Conservation (phyloP, 2,329 filamentous ascomycete genomes). For the Leptographium procerum region DNA sequence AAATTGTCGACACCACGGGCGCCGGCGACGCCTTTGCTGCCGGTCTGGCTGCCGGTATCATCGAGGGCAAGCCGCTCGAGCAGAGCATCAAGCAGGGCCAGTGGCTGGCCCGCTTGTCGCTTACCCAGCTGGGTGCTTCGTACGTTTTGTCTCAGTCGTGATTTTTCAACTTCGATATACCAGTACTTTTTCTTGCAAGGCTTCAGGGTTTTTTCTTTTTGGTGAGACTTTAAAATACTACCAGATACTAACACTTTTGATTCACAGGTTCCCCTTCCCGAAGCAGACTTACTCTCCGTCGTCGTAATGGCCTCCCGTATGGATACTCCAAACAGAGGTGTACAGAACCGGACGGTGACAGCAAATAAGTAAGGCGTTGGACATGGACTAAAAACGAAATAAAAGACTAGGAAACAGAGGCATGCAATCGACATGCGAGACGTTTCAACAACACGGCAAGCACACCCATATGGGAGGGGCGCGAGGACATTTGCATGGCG, state of each 20-base stretch:
- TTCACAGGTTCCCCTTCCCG: slow-evolving; percentile 62
- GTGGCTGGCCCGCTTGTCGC: slow-evolving; percentile 89
- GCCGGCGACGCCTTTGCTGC: slow-evolving; percentile 95
- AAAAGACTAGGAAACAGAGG: background rate
- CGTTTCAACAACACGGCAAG: slow-evolving; percentile 20
- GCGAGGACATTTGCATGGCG: slow-evolving; percentile 10
- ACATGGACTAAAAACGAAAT: background rate
- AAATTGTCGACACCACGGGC: slow-evolving; percentile 94
- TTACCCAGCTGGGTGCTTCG: slow-evolving; percentile 92
- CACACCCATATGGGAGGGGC: background rate
- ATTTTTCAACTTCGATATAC: too few relatives aligned
- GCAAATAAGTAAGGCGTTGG: too few relatives aligned
- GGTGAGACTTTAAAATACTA: background rate
- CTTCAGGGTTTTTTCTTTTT: too few relatives aligned
- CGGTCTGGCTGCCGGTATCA: slow-evolving; percentile 81
- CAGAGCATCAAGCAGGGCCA: slow-evolving; percentile 82
- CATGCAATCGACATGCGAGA: background rate
- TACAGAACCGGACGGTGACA: too few relatives aligned
- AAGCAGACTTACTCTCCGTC: slow-evolving; percentile 61
- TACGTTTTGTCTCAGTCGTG: slow-evolving; percentile 54
- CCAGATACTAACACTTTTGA: background rate
- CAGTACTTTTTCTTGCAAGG: too few relatives aligned
- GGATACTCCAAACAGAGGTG: background rate
- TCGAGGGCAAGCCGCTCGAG: slow-evolving; percentile 71
- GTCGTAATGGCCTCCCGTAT: slow-evolving; percentile 16